Base-by-base conservation (phyloP, 176 grass and related monocot species). In the Oryza longistaminata region DNA sequence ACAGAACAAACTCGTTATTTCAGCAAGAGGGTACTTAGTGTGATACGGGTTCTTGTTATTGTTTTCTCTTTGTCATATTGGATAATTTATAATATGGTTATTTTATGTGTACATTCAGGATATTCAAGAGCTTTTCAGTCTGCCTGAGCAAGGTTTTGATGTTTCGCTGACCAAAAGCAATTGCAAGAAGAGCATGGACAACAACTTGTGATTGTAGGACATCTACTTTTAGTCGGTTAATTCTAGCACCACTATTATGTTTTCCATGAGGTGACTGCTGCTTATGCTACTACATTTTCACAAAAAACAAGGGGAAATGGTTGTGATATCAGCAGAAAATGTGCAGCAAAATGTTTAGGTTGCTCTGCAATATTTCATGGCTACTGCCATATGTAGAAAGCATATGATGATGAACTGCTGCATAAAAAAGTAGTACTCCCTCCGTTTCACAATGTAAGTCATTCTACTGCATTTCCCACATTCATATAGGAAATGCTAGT, bases 1-100 rank as follows among this genome's bases (percentile, higher is more conserved):
- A 98, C 95, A 89, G 89, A 95, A 80, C 96, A 95, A 53, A 98
- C 87, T 33, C 89, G 96, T 55, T 98, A 98, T 81, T 98, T 98
- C 89, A 93, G 89, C 81, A 84, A 90, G 78, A 95, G 75, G 88
- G 96, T 98, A 84, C 39, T 82, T 65, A 53, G 71, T 64, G 16
- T 79, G 68, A 49, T 88, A 52, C 39, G 1, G 37, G 16, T 78
- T 76, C 31, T 21, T 88, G 6, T 55, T 64, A 85, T 70, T 33
- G 45, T 68, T 70, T 76, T 16, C 29, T 82, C 27, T 37, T 4
- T 91, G 29, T 84, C 25, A 29, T 78, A 27, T 3, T 60, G 37
- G 55, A 70, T 73, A 27, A 1, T 60, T 39, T 43, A 70, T 73
- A 72, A 25, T 60, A 86, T 72, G 58, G 37, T 4, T 67, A 62